Base-by-base conservation (phyloP, 2,329 filamentous ascomycete genomes). In the Fusarium sp. region DNA sequence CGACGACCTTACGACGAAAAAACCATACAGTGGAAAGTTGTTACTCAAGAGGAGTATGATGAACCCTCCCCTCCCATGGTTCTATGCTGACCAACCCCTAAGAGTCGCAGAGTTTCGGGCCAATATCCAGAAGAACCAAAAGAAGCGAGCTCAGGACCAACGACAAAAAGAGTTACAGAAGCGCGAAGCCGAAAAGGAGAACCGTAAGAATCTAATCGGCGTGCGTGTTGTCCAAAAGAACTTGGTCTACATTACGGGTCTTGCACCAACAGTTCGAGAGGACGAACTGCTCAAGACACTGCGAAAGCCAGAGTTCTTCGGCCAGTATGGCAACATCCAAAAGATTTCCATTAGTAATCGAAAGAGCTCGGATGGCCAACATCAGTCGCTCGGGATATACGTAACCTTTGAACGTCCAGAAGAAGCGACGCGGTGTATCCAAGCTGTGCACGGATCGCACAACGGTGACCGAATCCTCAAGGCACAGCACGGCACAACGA, bases 281-380 rank as follows among this genome's bases (percentile, higher is more conserved):
- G 95, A 98, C 79, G 93, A 95, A 75, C 86, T 99, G 6, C 87
- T 98, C 49, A 93, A 95, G 81, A 98, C 95, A 0, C 85, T 99
- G 49, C 91, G 97, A 61, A 95, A 95, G 69, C 90, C 91, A 52
- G 93, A 98, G 77, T 99, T 98, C 80, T 99, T 99, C 77, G 96
- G 96, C 9, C 96, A 99, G 81, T 99, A 99, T 79, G 96, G 96
- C 75, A 96, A 95, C 78, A 99, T 99, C 75, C 92, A 97, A 79
- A 99, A 99, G 82, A 98, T 99, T 61, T 97, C 97, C 59, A 97
- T 99, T 73, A 98, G 95, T 85, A 98, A 97, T 81, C 90, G 94
- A 42, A 97, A 97, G 81, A 93, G 87, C 66, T 87, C 89, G 35
- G 89, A 91, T 77, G 88, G 88, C 33, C 87, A 95, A 69, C 93